These are phyloP conservation scores for Tetrahymena borealis DNA, from an alignment of 73 alveolate genomes.

Conservation along the genomic window DNA sequence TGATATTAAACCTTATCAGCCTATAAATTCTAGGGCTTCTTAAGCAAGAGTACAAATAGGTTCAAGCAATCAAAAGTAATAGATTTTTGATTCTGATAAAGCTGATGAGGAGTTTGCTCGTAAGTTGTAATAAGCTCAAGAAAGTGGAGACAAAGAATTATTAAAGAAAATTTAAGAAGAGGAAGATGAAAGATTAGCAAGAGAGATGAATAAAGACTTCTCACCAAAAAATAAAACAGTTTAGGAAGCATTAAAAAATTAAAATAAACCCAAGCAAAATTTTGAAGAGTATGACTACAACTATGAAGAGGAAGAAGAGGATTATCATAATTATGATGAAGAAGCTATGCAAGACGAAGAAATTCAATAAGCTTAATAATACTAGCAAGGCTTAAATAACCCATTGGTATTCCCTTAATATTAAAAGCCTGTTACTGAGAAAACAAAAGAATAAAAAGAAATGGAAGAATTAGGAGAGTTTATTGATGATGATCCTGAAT, in stretches of 20 bases:
- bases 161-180: neutral
- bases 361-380: neutral
- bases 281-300: neutral
- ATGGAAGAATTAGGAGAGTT: neutral
- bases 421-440: neutral
- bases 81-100: neutral
- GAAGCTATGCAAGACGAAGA: neutral
- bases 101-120: neutral
- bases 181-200: neutral
- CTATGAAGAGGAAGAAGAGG: neutral
- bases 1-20: neutral
- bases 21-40: neutral
- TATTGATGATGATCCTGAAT: neutral
- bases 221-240: neutral
- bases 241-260: neutral
- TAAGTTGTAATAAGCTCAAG: neutral
- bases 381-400: neutral
- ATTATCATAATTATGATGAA: neutral
- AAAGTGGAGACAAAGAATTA: neutral
- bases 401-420: neutral
- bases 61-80: neutral
- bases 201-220: neutral
- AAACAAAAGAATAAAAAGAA: neutral
- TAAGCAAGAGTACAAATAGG: neutral
- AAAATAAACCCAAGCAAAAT: neutral